Base-by-base conservation (phyloP, 2,329 filamentous ascomycete genomes). In the Fusarium virguliforme region DNA sequence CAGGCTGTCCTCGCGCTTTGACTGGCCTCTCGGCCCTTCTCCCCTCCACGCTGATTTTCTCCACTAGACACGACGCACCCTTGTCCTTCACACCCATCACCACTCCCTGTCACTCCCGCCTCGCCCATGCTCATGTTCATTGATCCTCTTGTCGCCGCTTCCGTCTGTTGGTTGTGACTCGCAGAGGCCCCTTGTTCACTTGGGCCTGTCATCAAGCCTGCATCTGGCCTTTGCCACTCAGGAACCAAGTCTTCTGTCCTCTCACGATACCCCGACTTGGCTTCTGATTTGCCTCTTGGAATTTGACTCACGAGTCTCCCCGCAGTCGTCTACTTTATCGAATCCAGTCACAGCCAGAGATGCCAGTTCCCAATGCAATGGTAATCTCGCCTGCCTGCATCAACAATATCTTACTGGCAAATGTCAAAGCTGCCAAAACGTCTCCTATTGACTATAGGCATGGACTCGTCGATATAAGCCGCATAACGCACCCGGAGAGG, bases 11-110 rank as follows among this genome's bases (percentile, higher is more conserved):
- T 51, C 37, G 56, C 53, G 38, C 32, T 73, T 48, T 77, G 68
- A 78, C 68, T 79, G 77, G 77, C 65, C 64, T 77, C 57, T 75
- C 73, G 74, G 68, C 43, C 74, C 68, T 75, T 76, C 72, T 72
- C 41, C 50, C 59, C 50, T 65, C 66, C 43, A 56, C 28, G 70
- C 48, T 64, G 30, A 26, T 50, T 62, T 62, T 68, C 68, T 72
- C 71, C 75, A 74, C 68, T 69, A 56, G 60, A 38, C 50, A 48
- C 53, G 15, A 50, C 60, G 62, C 63, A 68, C 56, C 72, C 69
- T 62, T 15, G 53, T 72, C 48, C 54, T 57, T 71, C 72, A 69
- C 68, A 55, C 37, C 50, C 35, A 40, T 62, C 48, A 55, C 60
- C 12, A 34, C 30, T 60, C 70, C 72, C 63, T 67, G 72, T 73